Percentiles rank a stretch among this genome's conserved stretches.
phyloP scores from a whole-genome alignment of 805 yeast genomes.

The Tetrapisispora arboricola region DNA sequence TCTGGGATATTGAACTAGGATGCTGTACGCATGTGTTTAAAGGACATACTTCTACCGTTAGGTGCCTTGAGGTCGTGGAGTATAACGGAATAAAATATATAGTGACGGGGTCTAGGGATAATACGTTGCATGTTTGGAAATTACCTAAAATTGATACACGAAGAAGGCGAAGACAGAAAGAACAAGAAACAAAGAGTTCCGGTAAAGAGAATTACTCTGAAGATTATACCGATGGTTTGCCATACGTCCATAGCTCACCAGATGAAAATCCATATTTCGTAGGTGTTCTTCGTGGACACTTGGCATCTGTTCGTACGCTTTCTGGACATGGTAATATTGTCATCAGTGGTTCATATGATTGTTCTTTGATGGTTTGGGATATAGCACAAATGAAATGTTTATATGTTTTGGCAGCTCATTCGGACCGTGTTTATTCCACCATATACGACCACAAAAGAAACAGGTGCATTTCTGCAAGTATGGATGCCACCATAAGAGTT shows the following conservation, averaged over 20 bases:
- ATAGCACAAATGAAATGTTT: constrained; percentile 62
- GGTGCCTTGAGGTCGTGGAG: constrained; percentile 80
- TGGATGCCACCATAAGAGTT: constrained; percentile 78
- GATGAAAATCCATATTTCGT: constrained; percentile 51
- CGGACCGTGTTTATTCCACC: constrained; percentile 78
- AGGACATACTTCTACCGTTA: constrained; percentile 87
- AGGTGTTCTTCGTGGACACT: constrained; percentile 62
- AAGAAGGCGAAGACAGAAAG: constrained; percentile 3
- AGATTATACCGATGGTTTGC: constrained; percentile 54
- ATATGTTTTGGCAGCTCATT: constrained; percentile 71
- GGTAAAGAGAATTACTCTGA: constrained; percentile 36
- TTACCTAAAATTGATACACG: constrained; percentile 42
- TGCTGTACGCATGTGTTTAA: constrained; percentile 82
- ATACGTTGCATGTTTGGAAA: constrained; percentile 73
- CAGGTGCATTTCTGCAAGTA: constrained; percentile 81
- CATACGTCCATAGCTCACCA: constrained; percentile 26
- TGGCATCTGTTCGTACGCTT: constrained; percentile 78
- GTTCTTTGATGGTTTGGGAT: constrained; percentile 89
- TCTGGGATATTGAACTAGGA: constrained; percentile 83
- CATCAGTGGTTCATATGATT: constrained; percentile 85
- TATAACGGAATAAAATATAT: constrained; percentile 58
- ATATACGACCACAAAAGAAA: constrained; percentile 65
- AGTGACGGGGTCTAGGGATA: constrained; percentile 75
- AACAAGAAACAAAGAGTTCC: too few species aligned
- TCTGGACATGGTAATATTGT: constrained; percentile 76